Conservation (phyloP, 2,329 filamentous ascomycete genomes). For the Cercospora zeina region DNA sequence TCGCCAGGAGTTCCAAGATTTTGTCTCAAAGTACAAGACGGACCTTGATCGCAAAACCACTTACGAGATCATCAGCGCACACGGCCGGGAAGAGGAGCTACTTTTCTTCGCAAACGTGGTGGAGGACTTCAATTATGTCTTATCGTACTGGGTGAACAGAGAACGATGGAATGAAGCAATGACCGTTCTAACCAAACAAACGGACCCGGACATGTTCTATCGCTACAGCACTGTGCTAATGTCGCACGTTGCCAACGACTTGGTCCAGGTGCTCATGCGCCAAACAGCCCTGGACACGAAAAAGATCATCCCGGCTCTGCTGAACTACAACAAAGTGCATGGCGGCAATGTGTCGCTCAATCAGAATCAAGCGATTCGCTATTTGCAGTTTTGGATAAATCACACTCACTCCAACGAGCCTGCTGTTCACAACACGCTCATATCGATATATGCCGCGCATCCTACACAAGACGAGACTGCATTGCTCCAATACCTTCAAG, state of each 20-base stretch:
- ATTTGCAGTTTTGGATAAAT: constrained; percentile 91
- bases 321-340: constrained; percentile 82
- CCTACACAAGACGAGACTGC: constrained; percentile 79
- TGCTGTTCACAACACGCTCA: constrained; percentile 93
- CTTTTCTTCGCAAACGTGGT: constrained; percentile 85
- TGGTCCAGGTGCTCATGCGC: constrained; percentile 94
- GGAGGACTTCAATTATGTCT: constrained; percentile 89
- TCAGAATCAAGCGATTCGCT: constrained; percentile 85
- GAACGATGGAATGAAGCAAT: constrained; percentile 89
- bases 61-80: constrained; percentile 94
- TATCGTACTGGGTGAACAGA: constrained; percentile 95
- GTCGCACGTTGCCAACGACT: constrained; percentile 77
- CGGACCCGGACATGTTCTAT: constrained; percentile 89
- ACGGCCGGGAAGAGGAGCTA: constrained; percentile 89
- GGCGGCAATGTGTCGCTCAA: constrained; percentile 62
- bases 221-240: constrained; percentile 96
- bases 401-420: constrained; percentile 76
- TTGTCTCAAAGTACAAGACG: constrained; percentile 77
- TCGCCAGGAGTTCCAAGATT: constrained; percentile 81
- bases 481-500: constrained; percentile 83
- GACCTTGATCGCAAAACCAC: constrained; percentile 89
- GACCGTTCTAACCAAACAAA: constrained; percentile 87
- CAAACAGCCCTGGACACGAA: constrained; percentile 81
- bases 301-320: constrained; percentile 85
- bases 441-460: constrained; percentile 92